phyloP scores from a whole-genome alignment of 2,329 filamentous ascomycete genomes.

The Hypoxylon sp. region DNA sequence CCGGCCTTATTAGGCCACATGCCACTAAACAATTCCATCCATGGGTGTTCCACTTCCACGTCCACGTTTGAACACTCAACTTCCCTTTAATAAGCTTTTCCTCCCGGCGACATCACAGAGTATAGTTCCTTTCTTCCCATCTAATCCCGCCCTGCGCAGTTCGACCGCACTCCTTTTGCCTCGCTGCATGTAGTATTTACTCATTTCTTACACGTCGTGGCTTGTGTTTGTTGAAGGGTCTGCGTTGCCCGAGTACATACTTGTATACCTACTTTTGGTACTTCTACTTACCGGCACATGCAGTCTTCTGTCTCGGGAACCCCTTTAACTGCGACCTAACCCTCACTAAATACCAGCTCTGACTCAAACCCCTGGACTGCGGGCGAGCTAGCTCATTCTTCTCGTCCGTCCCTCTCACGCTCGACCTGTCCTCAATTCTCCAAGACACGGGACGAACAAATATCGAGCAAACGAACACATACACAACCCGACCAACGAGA shows the following conservation, averaged over 20 bases:
- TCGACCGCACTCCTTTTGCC: slow-evolving; percentile 20
- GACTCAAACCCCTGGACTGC: slow-evolving; percentile 12
- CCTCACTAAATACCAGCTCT: slow-evolving; percentile 1
- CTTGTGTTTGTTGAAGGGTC: slow-evolving; percentile 8
- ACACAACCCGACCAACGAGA: slow-evolving; percentile 10
- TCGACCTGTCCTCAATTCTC: slow-evolving; percentile 21
- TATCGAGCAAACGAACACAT: not conserved
- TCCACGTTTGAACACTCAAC: slow-evolving; percentile 13
- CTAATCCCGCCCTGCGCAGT: slow-evolving; percentile 10
- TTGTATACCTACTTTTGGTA: slow-evolving; percentile 4
- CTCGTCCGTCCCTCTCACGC: slow-evolving; percentile 7
- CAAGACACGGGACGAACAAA: slow-evolving; percentile 8
- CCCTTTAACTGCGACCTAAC: slow-evolving; percentile 23
- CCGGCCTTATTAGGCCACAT: slow-evolving; percentile 37
- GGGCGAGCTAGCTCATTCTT: not conserved
- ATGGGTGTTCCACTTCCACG: not conserved
- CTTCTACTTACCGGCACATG: slow-evolving; percentile 18
- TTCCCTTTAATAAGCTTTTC: slow-evolving; percentile 16
- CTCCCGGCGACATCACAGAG: slow-evolving; percentile 20
- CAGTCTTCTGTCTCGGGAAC: slow-evolving; percentile 24
- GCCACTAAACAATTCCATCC: slow-evolving; percentile 32
- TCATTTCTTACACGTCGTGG: slow-evolving; percentile 15
- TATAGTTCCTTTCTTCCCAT: slow-evolving; percentile 22
- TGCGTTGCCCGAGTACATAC: slow-evolving; percentile 3
- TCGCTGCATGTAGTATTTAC: slow-evolving; percentile 7